Conservation (phyloP, 768 basidiomycete genomes). For the Phaeolepiota aurea region DNA sequence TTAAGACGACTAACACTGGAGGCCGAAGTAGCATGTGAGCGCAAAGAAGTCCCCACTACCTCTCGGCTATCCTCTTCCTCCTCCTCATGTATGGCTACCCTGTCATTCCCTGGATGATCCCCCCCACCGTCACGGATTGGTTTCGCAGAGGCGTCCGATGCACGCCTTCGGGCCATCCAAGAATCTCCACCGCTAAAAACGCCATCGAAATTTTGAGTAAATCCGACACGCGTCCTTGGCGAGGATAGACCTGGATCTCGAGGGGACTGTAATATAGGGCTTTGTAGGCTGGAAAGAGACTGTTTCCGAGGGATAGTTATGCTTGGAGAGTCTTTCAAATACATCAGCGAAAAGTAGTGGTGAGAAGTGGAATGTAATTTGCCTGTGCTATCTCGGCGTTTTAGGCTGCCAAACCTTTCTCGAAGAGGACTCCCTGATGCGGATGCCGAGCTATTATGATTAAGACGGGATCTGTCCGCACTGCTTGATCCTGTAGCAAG, state of each 20-base stretch:
- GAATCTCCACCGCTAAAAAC: constrained; percentile 59
- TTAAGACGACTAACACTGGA: neutral
- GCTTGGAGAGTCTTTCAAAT: constrained; percentile 48
- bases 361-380: constrained; percentile 9
- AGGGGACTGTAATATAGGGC: constrained; percentile 39
- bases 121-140: constrained; percentile 28
- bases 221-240: constrained; percentile 56
- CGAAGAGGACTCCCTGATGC: constrained; percentile 48
- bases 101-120: constrained; percentile 30
- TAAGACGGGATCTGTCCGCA: constrained; percentile 51
- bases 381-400: constrained; percentile 71
- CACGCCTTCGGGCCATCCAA: constrained; percentile 57
- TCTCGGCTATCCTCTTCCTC: constrained; percentile 26
- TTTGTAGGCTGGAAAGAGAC: constrained; percentile 56
- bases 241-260: constrained; percentile 55
- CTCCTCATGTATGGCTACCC: constrained; percentile 50
- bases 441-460: constrained; percentile 35
- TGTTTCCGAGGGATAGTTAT: constrained; percentile 53
- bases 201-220: constrained; percentile 63
- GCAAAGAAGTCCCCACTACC: neutral
- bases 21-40: neutral
- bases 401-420: constrained; percentile 55
- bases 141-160: constrained; percentile 49
- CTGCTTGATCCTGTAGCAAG: constrained; percentile 39
- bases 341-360: neutral